Evolutionary conservation across 2,329 filamentous ascomycete species (phyloP).

Genomic region (Fusarium avenaceum): DNA sequence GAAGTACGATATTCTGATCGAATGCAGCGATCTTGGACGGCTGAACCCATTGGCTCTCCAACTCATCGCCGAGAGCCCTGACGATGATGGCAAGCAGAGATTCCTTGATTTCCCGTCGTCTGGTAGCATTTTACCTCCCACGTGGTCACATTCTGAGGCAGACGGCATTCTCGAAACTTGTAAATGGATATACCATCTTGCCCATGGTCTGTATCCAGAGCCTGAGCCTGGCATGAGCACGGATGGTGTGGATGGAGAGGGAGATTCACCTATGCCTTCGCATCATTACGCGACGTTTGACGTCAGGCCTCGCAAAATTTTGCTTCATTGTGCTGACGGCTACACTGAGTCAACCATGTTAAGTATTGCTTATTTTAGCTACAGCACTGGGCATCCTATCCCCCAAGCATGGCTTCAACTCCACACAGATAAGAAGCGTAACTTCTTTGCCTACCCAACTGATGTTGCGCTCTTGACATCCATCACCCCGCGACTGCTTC

Average conservation of each 20-base stretch:
- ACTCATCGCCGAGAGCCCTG: slow-evolving; percentile 69
- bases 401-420: slow-evolving; percentile 90
- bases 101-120: slow-evolving; percentile 88
- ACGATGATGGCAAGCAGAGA: slow-evolving; percentile 55
- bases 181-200: slow-evolving; percentile 88
- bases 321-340: slow-evolving; percentile 94
- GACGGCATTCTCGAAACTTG: slow-evolving; percentile 89
- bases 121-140: slow-evolving; percentile 89
- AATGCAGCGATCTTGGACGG: slow-evolving; percentile 87
- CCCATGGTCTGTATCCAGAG: slow-evolving; percentile 70
- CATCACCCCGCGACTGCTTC: slow-evolving; percentile 81
- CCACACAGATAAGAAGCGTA: slow-evolving; percentile 83
- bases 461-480: slow-evolving; percentile 86
- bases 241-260: slow-evolving; percentile 50
- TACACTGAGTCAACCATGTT: slow-evolving; percentile 96
- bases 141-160: slow-evolving; percentile 84
- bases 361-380: slow-evolving; percentile 92
- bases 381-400: slow-evolving; percentile 83
- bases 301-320: slow-evolving; percentile 72
- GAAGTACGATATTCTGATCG: slow-evolving; percentile 87
- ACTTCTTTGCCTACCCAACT: slow-evolving; percentile 95
- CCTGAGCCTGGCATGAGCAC: slow-evolving; percentile 55
- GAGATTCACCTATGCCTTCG: slow-evolving; percentile 46
- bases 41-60: slow-evolving; percentile 78
- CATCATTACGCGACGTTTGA: slow-evolving; percentile 36